Base-by-base conservation (phyloP, 495 filamentous ascomycete species). In the Penicillium tannophilum region DNA sequence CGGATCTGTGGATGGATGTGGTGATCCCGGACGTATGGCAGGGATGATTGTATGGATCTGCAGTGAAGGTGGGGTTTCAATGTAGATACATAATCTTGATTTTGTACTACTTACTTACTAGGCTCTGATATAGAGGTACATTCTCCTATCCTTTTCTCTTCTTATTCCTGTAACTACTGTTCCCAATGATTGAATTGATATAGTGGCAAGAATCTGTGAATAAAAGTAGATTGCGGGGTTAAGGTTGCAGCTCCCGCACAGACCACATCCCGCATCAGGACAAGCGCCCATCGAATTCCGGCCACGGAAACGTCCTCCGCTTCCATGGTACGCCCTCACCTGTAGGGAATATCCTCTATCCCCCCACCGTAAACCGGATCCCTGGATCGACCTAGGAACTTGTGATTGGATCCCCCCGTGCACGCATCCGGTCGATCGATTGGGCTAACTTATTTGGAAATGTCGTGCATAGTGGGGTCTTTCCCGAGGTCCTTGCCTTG, bases 181-280 rank as follows among this genome's bases (percentile, higher is more conserved):
- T 23, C 20, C 20, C 20, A 23, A 23, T 23, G 20, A 23, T 23
- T 23, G 1, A 1, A 23, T 23, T 1, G 20, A 23, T 23, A 23
- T 23, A 23, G 2, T 23, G 20, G 20, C 20, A 23, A 23, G 20
- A 23, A 23, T 23, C 20, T 41, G 11, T 41, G 2, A 12, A 41
- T 6, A n/a, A 41, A n/a, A n/a, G 14, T 3, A 17, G 46, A 67
- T 64, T 69, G 64, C 64, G 67, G 67, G 67, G 67, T 67, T 69
- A 67, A 69, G 62, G 64, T 69, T 69, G 64, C 66, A 69, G 66
- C 64, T 64, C 19, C 55, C 62, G 62, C 62, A 62, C 63, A 49
- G 55, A 57, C 59, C 63, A 57, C 47, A 19, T 42, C 20, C 52
- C 42, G 54, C 31, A 55, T 39, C 17, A 42, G 41, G 58, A 30